Evolutionary conservation across 495 filamentous ascomycete genomes (phyloP), one percentile per base, ranked within the genome.

Genomic region (Podospora fimiseda): DNA sequence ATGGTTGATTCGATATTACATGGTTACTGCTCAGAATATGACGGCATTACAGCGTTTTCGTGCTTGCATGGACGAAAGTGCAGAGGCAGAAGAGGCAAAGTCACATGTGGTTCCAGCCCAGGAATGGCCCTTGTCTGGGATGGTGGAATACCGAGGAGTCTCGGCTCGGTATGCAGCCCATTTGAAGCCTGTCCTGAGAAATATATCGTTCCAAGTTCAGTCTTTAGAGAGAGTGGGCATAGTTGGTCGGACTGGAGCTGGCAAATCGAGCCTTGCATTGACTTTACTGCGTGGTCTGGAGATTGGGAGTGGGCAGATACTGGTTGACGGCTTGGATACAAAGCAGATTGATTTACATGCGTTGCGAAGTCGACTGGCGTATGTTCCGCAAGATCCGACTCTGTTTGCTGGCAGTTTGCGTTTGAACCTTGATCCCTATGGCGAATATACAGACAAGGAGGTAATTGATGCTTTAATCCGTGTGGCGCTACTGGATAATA

Each of bases 171-270:
- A 72, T 48, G 57, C 58, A 18, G 53, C 50, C 11, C 56, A 67
- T 16, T 55, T 64, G 14, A 50, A 59, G 1, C 59, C 61, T 8
- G 67, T 69, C 1, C 58, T 71, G 9, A 65, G 60, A 27, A 56
- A 55, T n/a, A 40, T 73, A 16, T 67, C 50, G 18, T 64, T 78
- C 37, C 50, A 64, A 2, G 62, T 72, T 38, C 55, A 53, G 14
- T 50, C 64, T 0, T 48, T 58, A 8, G 60, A 77, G 53, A 59
- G 70, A 1, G 55, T 77, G 0, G 75, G 68, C 11, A 60, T 79
- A 15, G 68, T 76, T 9, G 76, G 76, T 1, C 67, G 75, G 8
- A 78, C 75, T 0, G 74, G 76, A 0, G 72, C 73, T 4, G 76
- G 76, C 0, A 75, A 74, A 40, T 69, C 66, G 0, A 64, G 58